These are phyloP conservation scores for Hyparrhenia diplandra DNA, from an alignment of 176 grass and related monocot genomes.

Conservation along the genomic window DNA sequence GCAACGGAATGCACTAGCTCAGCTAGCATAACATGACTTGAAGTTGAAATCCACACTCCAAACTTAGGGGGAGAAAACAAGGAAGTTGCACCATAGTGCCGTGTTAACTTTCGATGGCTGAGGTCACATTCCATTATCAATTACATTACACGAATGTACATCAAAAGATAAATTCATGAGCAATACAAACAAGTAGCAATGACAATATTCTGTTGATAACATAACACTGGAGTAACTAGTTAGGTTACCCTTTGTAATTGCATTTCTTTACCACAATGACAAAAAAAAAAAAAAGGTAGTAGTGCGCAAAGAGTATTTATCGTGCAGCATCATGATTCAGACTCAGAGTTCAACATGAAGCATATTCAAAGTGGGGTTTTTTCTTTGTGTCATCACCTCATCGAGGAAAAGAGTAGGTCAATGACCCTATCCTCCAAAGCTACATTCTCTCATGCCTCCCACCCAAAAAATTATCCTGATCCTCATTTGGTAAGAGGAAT, in stretches of 20 bases:
- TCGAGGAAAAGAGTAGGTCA: neutral
- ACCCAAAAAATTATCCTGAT: neutral
- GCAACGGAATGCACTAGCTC: slow-evolving; percentile 85
- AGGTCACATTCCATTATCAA: slow-evolving; percentile 27
- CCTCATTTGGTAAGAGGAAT: neutral
- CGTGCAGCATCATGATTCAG: neutral
- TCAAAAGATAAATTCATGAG: slow-evolving; percentile 12
- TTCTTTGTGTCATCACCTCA: neutral
- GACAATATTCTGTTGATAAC: slow-evolving; percentile 2
- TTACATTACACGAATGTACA: neutral
- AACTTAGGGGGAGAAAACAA: slow-evolving; percentile 95
- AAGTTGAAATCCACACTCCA: slow-evolving; percentile 91
- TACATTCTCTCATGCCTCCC: neutral
- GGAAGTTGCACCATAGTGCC: slow-evolving; percentile 96
- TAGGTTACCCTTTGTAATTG: neutral
- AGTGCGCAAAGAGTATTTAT: neutral
- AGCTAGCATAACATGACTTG: slow-evolving; percentile 99
- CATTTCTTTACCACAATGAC: neutral
- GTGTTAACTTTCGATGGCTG: slow-evolving; percentile 91
- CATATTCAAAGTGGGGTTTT: neutral
- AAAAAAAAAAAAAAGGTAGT: slow-evolving; percentile 10
- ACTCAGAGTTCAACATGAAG: neutral
- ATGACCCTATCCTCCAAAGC: neutral
- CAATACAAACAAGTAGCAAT: slow-evolving; percentile 21
- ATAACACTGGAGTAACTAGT: neutral